A percentile compares a stretch with the other conserved stretches of the same genome.
Conservation (phyloP, 2,329 filamentous ascomycete species). For the Penicillium palitans region DNA sequence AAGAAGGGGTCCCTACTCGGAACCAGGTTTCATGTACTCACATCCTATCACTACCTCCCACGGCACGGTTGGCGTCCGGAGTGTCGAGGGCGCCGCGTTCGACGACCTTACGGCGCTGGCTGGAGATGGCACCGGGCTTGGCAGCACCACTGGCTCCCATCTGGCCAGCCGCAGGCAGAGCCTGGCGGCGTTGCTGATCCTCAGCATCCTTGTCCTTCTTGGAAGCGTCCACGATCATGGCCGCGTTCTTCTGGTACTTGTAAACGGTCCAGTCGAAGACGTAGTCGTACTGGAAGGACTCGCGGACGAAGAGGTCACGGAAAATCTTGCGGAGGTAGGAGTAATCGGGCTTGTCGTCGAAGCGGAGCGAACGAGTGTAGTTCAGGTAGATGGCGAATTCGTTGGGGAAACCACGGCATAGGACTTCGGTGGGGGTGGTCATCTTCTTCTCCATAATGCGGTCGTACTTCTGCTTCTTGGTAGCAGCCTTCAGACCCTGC, state of each 20-base stretch:
- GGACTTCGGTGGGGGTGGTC: slow-evolving; percentile 97
- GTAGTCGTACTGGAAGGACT: slow-evolving; percentile 99
- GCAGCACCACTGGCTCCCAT: slow-evolving; percentile 57
- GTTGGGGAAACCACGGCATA: slow-evolving; percentile 98
- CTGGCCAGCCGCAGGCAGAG: slow-evolving; percentile 61
- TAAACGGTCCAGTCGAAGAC: slow-evolving; percentile 99
- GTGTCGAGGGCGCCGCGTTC: slow-evolving; percentile 67
- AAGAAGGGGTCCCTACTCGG: slow-evolving; percentile 74
- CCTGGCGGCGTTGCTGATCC: slow-evolving; percentile 68
- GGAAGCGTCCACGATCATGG: slow-evolving; percentile 84
- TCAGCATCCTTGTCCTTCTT: slow-evolving; percentile 73
- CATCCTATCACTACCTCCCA: slow-evolving; percentile 88
- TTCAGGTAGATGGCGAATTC: slow-evolving; percentile 99
- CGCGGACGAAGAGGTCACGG: slow-evolving; percentile 97
- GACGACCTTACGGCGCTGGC: slow-evolving; percentile 80
- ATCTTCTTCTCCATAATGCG: slow-evolving; percentile 99
- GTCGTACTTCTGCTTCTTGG: slow-evolving; percentile 99
- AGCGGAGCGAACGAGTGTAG: slow-evolving; percentile 97
- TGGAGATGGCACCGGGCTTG: slow-evolving; percentile 72
- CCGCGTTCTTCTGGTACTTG: slow-evolving; percentile 99
- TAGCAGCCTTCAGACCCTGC: slow-evolving; percentile 97
- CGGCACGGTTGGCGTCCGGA: slow-evolving; percentile 71
- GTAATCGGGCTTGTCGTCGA: slow-evolving; percentile 99
- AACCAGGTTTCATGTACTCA: slow-evolving; percentile 78
- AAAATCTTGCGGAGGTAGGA: slow-evolving; percentile 99